Conservation (phyloP, 1,284 basidiomycete genomes). For the Chiua sp. region DNA sequence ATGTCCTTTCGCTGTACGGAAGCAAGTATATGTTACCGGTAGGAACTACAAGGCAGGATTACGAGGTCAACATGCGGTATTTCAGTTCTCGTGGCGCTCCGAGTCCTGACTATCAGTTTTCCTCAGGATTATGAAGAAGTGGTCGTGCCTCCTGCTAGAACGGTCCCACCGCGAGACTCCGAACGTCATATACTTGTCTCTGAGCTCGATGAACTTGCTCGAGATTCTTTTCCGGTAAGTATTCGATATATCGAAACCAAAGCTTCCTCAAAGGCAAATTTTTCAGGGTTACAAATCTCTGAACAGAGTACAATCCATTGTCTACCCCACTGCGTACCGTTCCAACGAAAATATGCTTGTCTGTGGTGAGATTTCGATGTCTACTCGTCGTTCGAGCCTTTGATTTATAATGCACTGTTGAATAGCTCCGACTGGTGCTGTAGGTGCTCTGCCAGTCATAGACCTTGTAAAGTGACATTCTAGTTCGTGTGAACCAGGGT, state of each 20-base stretch:
- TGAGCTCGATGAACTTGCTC: constrained; percentile 81
- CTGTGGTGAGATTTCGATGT: constrained; percentile 71
- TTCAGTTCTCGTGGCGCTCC: not conserved
- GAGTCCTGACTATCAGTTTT: no score
- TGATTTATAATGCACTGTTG: constrained; percentile 16
- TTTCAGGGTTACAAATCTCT: constrained; percentile 84
- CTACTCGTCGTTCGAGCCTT: not conserved
- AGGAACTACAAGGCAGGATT: constrained; percentile 75
- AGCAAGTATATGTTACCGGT: constrained; percentile 83
- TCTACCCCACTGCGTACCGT: constrained; percentile 92
- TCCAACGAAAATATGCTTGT: constrained; percentile 98
- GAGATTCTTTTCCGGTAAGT: constrained; percentile 88
- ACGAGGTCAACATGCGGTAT: constrained; percentile 55
- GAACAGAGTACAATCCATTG: constrained; percentile 96
- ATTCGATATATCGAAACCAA: not conserved
- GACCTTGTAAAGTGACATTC: constrained; percentile 3
- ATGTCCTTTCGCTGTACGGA: constrained; percentile 76
- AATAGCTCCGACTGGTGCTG: constrained; percentile 93
- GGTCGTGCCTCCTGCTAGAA: constrained; percentile 84
- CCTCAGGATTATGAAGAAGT: constrained; percentile 81
- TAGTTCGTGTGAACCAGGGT: constrained; percentile 60
- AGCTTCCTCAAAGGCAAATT: constrained; percentile 3
- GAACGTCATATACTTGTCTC: constrained; percentile 80
- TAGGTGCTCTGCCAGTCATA: constrained; percentile 45
- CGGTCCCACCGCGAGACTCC: constrained; percentile 74